Conservation (phyloP, 2,329 filamentous ascomycete species). For the Paraphoma sp. region DNA sequence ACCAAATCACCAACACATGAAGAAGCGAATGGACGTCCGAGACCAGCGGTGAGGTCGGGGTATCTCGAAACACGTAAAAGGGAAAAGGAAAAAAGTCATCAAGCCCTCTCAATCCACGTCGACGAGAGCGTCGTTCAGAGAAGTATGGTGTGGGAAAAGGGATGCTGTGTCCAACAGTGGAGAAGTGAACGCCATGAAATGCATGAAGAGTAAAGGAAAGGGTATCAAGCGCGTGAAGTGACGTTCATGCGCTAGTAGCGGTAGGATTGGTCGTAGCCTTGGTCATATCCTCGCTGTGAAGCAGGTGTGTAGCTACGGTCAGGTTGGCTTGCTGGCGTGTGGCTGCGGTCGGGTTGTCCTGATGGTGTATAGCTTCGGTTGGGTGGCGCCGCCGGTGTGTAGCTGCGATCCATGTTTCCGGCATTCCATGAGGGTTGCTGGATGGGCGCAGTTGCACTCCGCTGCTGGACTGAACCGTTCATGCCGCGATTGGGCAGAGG, state of each 20-base stretch:
- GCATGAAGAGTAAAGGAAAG: conserved; percentile 9
- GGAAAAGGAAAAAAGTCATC: conserved; percentile 11
- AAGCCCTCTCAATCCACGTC: conserved; percentile 1
- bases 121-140: conserved; percentile 1
- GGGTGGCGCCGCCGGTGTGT: conserved; percentile 14
- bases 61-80: conserved; percentile 40
- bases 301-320: conserved; percentile 21
- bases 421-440: conserved; percentile 36
- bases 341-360: conserved; percentile 5
- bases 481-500: conserved; percentile 38
- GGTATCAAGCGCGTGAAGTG: background rate
- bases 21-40: conserved; percentile 44
- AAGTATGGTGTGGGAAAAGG: background rate
- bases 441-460: conserved; percentile 44
- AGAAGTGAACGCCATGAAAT: conserved; percentile 5
- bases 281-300: conserved; percentile 26
- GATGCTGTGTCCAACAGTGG: conserved; percentile 22
- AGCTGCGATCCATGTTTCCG: conserved; percentile 23
- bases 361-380: conserved; percentile 9
- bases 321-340: conserved; percentile 3
- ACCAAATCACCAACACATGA: conserved; percentile 9
- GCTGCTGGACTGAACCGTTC: conserved; percentile 30
- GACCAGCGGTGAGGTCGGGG: conserved; percentile 38
- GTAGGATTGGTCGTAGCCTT: conserved; percentile 18
- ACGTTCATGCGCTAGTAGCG: conserved; percentile 11